Percentiles rank a stretch among this genome's conserved stretches.
Conservation (phyloP, 768 basidiomycete species). For the Termitomyces titanicus region DNA sequence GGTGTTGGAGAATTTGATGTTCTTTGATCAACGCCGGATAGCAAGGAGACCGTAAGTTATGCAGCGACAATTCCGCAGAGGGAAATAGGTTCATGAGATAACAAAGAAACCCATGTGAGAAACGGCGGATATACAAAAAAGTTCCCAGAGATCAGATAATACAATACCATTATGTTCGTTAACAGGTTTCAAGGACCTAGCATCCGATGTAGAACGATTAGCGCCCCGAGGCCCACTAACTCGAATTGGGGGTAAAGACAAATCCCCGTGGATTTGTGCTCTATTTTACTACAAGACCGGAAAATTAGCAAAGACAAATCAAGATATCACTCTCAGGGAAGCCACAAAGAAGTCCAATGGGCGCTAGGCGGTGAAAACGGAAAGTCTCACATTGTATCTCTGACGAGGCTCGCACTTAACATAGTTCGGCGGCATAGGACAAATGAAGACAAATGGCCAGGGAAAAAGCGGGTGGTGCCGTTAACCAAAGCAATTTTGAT, state of each 20-base stretch:
- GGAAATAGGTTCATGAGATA: background rate
- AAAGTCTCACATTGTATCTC: background rate
- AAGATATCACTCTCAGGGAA: too few species aligned
- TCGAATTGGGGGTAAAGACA: background rate
- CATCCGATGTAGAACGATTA: background rate
- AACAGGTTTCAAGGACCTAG: background rate
- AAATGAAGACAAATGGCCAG: background rate
- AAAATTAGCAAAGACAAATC: constrained; percentile 2
- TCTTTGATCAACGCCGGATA: background rate
- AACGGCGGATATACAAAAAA: background rate
- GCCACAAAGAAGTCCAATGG: background rate
- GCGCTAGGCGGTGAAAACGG: constrained; percentile 7
- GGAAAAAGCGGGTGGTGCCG: too few species aligned
- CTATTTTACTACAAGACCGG: background rate
- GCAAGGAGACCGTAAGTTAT: background rate
- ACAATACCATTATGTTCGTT: background rate
- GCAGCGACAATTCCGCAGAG: too few species aligned
- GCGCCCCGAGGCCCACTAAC: constrained; percentile 5
- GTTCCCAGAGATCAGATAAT: constrained; percentile 2
- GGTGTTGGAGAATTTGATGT: background rate
- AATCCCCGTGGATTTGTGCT: background rate
- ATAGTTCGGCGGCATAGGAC: background rate
- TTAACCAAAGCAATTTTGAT: background rate
- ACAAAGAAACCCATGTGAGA: background rate
- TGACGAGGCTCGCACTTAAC: too few species aligned